Base-by-base conservation (phyloP, 805 yeast genomes). In the Tetrapisispora arboricola region DNA sequence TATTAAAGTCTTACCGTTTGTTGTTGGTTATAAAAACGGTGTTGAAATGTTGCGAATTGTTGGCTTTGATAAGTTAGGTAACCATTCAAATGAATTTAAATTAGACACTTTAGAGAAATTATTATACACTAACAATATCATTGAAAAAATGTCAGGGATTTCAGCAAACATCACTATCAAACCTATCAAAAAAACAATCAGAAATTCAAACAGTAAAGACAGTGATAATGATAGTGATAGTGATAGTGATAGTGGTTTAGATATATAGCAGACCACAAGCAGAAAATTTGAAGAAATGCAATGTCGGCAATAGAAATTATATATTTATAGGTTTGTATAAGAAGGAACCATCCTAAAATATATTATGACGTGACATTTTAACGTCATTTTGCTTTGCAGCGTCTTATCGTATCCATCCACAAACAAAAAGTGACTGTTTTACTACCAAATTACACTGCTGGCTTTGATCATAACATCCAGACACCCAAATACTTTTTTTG, bases 1-100 rank as follows among this genome's bases (percentile, higher is more conserved):
- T 3, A 68, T 86, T 38, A 75, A 80, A 54, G 77, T 80, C 10
- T 65, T 85, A 5, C 95, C 95, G 0, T 79, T 78, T 48, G 77
- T 84, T 2, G 59, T 81, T 2, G 65, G 76, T 8, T 85, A 79
- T 53, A 64, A 62, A 11, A 64, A 71, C 28, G 88, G 88, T 1
- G 59, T 68, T 33, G 90, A 83, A 49, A 54, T 65, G 4, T 68
- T 71, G 12, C 62, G 84, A 45, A 52, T 84, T 5, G 70, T 84
- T 5, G 95, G 95, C 6, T 80, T 85, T 51, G 79, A 78, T 39
- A 70, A 72, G 25, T 61, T 84, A 33, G 73, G 76, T 22, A 67
- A 66, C 27, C 18, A 31, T 40, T 62, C 68, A 3, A 67, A 69
- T 38, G 70, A 66, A 31, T 77, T 80, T 49, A 52, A 66, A 2